These are phyloP conservation scores for Apiospora kogelbergensis DNA, from an alignment of 2,329 filamentous ascomycete species.

Conservation along the genomic window DNA sequence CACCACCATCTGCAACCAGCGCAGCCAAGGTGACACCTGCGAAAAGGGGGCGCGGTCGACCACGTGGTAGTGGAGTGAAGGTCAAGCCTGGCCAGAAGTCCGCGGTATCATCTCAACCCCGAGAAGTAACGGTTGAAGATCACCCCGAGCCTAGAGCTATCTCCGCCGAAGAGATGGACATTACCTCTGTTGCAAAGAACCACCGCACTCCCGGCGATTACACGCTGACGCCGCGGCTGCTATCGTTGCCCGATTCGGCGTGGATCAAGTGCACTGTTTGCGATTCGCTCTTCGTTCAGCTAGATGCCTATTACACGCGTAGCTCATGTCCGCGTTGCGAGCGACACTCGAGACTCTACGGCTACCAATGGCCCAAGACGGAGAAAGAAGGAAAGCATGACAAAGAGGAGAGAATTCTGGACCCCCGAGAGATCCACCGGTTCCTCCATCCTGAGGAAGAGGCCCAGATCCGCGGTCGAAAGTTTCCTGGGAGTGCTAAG, in stretches of 20 bases:
- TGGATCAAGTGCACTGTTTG: slow-evolving; percentile 93
- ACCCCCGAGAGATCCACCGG: slow-evolving; percentile 84
- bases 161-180: neutral
- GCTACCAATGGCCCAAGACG: slow-evolving; percentile 95
- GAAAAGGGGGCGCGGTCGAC: slow-evolving; percentile 14
- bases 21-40: neutral
- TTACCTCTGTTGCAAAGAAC: neutral
- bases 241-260: slow-evolving; percentile 71
- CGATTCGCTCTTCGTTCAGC: slow-evolving; percentile 78
- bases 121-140: neutral
- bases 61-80: slow-evolving; percentile 10
- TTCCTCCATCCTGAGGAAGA: slow-evolving; percentile 76
- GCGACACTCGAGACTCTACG: slow-evolving; percentile 92
- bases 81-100: neutral
- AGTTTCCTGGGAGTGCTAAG: neutral
- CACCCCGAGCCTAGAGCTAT: neutral
- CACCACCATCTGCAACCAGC: neutral
- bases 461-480: slow-evolving; percentile 47
- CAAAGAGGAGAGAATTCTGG: slow-evolving; percentile 69
- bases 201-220: slow-evolving; percentile 73
- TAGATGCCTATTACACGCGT: slow-evolving; percentile 82
- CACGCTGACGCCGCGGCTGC: slow-evolving; percentile 72
- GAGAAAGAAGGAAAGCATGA: slow-evolving; percentile 75
- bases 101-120: neutral
- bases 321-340: slow-evolving; percentile 90